These are phyloP conservation scores for Dictyostelium citrinum DNA, from an alignment of 78 protist genomes.

Conservation along the genomic window DNA sequence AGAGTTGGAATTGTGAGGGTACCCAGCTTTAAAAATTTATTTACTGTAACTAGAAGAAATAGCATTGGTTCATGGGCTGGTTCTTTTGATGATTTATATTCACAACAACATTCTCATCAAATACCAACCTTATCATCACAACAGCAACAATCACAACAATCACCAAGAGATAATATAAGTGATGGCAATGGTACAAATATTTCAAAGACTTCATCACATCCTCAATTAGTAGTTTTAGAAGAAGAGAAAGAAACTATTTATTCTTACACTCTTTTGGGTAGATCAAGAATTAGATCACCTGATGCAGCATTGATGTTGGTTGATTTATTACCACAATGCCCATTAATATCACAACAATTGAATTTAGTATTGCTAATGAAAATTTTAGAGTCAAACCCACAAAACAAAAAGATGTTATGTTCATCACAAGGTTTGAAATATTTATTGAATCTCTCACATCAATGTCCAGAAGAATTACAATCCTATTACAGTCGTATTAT, in stretches of 20 bases:
- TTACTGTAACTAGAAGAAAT: slow-evolving; percentile 51
- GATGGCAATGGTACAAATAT: background rate
- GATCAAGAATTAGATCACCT: slow-evolving; percentile 38
- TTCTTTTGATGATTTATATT: slow-evolving; percentile 61
- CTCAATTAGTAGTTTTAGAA: slow-evolving; percentile 7
- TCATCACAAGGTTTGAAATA: slow-evolving; percentile 62
- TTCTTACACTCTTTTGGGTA: slow-evolving; percentile 56
- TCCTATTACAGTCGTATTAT: slow-evolving; percentile 61
- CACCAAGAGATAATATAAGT: background rate
- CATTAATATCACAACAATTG: slow-evolving; percentile 23
- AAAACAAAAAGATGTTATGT: slow-evolving; percentile 65
- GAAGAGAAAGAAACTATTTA: slow-evolving; percentile 69
- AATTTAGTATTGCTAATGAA: slow-evolving; percentile 54
- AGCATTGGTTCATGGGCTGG: slow-evolving; percentile 80
- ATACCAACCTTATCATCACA: background rate
- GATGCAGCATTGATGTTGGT: slow-evolving; percentile 71
- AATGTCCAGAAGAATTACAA: slow-evolving; percentile 60
- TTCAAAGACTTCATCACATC: slow-evolving; percentile 22
- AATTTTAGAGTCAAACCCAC: slow-evolving; percentile 66
- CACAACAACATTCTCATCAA: background rate
- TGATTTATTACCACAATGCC: slow-evolving; percentile 61
- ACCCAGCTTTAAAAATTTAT: slow-evolving; percentile 57
- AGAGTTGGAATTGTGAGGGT: slow-evolving; percentile 50
- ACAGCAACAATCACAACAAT: background rate
- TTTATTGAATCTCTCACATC: slow-evolving; percentile 59